Conservation (phyloP, 164 flowering plant species). For the Nymphaea thermarum region DNA sequence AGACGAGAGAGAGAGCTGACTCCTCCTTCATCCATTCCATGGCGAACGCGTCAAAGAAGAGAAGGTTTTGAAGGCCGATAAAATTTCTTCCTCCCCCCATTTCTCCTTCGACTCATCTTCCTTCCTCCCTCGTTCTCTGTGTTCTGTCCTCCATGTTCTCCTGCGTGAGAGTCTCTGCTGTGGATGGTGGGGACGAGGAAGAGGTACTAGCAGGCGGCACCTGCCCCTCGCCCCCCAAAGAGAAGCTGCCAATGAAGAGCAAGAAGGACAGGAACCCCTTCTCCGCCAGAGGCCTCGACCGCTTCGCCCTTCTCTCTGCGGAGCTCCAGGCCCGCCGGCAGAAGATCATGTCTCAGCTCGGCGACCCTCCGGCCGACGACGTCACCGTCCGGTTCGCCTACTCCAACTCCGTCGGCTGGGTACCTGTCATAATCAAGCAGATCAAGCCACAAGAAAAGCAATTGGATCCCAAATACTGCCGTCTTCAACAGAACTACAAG, state of each 20-base stretch:
- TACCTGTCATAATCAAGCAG: slow-evolving; percentile 5
- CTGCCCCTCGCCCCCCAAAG: not conserved
- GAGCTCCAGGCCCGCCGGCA: slow-evolving; percentile 3
- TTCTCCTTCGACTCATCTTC: too few relatives aligned
- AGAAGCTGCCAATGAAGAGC: not conserved
- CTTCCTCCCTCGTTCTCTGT: too few relatives aligned
- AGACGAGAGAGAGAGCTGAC: too few relatives aligned
- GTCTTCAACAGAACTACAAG: too few relatives aligned
- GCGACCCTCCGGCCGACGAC: not conserved
- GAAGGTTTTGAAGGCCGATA: too few relatives aligned
- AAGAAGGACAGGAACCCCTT: slow-evolving; percentile 2
- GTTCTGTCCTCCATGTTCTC: too few relatives aligned
- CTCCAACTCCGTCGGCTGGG: slow-evolving; percentile 5
- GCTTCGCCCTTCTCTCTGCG: slow-evolving; percentile 4
- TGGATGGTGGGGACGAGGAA: not conserved
- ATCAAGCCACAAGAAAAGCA: not conserved
- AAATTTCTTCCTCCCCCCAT: too few relatives aligned
- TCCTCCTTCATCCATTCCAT: too few relatives aligned
- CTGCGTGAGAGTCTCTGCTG: too few relatives aligned
- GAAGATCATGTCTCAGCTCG: slow-evolving; percentile 5
- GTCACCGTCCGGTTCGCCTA: slow-evolving; percentile 3
- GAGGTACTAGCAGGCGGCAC: not conserved
- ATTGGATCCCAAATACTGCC: too few relatives aligned
- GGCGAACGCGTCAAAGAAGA: too few relatives aligned
- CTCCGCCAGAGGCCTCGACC: slow-evolving; percentile 5